Conservation (phyloP, 2,329 filamentous ascomycete genomes). For the Aspergillus oerlinghausenensis region DNA sequence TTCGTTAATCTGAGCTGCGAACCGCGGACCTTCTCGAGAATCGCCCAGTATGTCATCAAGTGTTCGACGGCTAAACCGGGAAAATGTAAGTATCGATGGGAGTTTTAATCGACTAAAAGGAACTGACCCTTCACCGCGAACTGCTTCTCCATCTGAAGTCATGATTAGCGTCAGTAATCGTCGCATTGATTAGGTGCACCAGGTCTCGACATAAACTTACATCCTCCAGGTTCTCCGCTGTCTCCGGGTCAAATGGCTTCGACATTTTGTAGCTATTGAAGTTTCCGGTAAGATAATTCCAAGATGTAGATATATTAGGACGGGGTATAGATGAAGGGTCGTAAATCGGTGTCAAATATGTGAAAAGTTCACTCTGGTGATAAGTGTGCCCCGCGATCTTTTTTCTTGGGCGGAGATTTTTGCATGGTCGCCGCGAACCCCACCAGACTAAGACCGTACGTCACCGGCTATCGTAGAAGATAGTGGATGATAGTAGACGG, state of each 20-base stretch:
- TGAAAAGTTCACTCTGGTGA: constrained; percentile 5
- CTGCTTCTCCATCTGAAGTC: constrained; percentile 86
- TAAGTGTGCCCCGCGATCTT: constrained; percentile 25
- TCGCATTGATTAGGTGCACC: neutral
- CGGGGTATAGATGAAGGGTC: no score
- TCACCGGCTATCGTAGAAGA: constrained; percentile 9
- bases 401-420: constrained; percentile 26
- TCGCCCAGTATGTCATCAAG: constrained; percentile 94
- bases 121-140: constrained; percentile 86
- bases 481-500: neutral
- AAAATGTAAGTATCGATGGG: constrained; percentile 7
- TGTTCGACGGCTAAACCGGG: constrained; percentile 69
- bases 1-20: constrained; percentile 88
- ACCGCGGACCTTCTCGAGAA: constrained; percentile 85
- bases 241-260: constrained; percentile 51
- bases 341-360: neutral
- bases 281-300: neutral
- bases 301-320: neutral
- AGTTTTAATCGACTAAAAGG: neutral
- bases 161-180: constrained; percentile 21
- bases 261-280: constrained; percentile 26
- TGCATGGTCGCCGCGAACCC: constrained; percentile 7
- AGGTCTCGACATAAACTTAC: constrained; percentile 40
- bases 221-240: constrained; percentile 66
- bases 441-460: constrained; percentile 9